Evolutionary conservation across 2,329 filamentous ascomycete species (phyloP).

Genomic region (Dryadomyces sulphureus): DNA sequence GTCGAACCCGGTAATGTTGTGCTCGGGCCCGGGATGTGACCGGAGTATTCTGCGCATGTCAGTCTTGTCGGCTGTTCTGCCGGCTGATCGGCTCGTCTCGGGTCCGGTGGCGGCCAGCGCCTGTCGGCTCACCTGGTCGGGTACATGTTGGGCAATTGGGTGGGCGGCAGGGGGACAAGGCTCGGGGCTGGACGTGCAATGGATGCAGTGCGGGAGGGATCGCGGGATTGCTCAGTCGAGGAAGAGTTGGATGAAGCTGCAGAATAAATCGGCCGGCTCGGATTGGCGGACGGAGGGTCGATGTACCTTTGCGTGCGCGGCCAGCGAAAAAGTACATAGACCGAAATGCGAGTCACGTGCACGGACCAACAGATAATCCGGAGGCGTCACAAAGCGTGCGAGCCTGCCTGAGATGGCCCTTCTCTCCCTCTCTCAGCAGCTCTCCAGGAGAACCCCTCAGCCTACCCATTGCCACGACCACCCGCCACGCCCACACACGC

Average conservation of each 20-base stretch:
- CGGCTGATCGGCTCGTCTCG: not conserved
- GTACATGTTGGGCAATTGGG: conserved; percentile 17
- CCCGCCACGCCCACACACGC: too few species aligned
- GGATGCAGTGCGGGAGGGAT: not conserved
- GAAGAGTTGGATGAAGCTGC: not conserved
- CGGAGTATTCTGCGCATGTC: conserved; percentile 29
- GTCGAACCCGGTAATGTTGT: conserved; percentile 88
- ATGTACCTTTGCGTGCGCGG: not conserved
- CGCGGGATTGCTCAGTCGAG: not conserved
- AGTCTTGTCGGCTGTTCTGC: too few species aligned
- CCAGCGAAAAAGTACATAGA: not conserved
- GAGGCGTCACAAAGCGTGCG: not conserved
- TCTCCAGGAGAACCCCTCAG: not conserved
- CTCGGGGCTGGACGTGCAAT: not conserved
- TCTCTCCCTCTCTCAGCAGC: not conserved
- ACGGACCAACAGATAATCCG: not conserved
- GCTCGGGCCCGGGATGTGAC: conserved; percentile 36
- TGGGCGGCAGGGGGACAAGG: not conserved
- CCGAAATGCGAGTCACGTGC: not conserved
- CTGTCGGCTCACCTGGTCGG: conserved; percentile 18
- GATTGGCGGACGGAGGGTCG: conserved; percentile 7
- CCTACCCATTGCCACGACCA: not conserved
- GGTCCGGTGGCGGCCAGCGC: too few species aligned
- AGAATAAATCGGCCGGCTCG: conserved; percentile 9
- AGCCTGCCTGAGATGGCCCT: not conserved